These are phyloP conservation scores for Penicillium lagena DNA, from an alignment of 495 filamentous ascomycete genomes.

Conservation along the genomic window DNA sequence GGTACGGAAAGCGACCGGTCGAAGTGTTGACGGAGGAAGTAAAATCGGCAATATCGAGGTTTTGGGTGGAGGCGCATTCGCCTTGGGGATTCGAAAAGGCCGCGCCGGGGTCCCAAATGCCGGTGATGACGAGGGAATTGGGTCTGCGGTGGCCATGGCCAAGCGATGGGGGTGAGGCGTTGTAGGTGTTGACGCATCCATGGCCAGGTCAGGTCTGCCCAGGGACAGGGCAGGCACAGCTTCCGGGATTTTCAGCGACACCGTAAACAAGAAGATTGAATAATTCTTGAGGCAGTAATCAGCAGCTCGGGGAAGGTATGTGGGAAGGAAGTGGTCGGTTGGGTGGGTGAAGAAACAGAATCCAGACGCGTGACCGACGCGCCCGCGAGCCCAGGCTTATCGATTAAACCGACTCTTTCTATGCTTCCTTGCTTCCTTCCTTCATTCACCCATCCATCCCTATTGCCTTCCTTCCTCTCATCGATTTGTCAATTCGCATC, in stretches of 20 bases:
- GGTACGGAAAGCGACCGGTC: slow-evolving; percentile 88
- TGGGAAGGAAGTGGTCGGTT: not conserved
- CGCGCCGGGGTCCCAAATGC: slow-evolving; percentile 80
- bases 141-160: slow-evolving; percentile 35
- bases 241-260: no score
- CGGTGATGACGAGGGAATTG: slow-evolving; percentile 80
- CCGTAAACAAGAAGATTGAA: no score
- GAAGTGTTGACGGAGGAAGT: slow-evolving; percentile 77
- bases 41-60: slow-evolving; percentile 80
- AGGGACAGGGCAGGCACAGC: slow-evolving; percentile 5
- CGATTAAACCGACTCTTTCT: not conserved
- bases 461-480: not conserved
- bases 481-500: not conserved
- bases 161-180: slow-evolving; percentile 16
- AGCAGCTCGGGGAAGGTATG: no score
- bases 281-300: no score
- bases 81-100: slow-evolving; percentile 47
- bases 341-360: slow-evolving; percentile 1
- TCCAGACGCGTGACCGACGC: slow-evolving; percentile 17
- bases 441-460: not conserved
- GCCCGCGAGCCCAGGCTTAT: slow-evolving; percentile 2
- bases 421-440: not conserved
- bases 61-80: slow-evolving; percentile 45
- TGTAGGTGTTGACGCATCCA: slow-evolving; percentile 22
- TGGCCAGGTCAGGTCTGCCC: slow-evolving; percentile 2